These are phyloP conservation scores for Cryptosporidium bovis DNA, from an alignment of 169 alveolate species.

Conservation along the genomic window DNA sequence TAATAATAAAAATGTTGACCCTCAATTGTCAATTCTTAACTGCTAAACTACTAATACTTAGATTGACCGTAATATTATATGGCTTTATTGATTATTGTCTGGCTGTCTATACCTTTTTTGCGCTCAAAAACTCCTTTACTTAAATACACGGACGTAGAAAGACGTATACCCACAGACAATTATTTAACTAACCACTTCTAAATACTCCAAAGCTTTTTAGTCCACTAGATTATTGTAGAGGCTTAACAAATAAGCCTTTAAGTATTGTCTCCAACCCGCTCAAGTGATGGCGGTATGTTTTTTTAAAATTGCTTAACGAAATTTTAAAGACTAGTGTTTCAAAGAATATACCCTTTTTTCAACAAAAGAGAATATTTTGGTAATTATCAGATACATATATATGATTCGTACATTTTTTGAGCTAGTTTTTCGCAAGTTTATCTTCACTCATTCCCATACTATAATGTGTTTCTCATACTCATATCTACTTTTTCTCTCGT, in stretches of 20 bases:
- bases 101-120: slow-evolving; percentile 74
- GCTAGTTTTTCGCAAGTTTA: too few species aligned
- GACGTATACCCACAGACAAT: slow-evolving; percentile 64
- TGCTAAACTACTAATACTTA: slow-evolving; percentile 72
- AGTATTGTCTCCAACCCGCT: slow-evolving; percentile 63
- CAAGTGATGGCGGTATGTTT: slow-evolving; percentile 22
- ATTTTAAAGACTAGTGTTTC: background rate
- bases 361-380: too few species aligned
- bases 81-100: slow-evolving; percentile 69
- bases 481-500: too few species aligned
- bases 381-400: too few species aligned
- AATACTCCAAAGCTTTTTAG: slow-evolving; percentile 20
- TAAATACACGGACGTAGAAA: slow-evolving; percentile 64
- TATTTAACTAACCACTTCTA: slow-evolving; percentile 30
- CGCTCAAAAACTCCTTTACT: slow-evolving; percentile 24
- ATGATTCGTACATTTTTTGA: too few species aligned
- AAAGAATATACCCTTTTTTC: too few species aligned
- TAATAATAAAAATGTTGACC: slow-evolving; percentile 18
- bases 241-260: slow-evolving; percentile 9
- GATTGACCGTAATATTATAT: slow-evolving; percentile 71
- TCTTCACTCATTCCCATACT: too few species aligned
- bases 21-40: slow-evolving; percentile 74
- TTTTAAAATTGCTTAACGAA: background rate
- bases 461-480: too few species aligned
- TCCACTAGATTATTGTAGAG: slow-evolving; percentile 48